phyloP scores from a whole-genome alignment of 2,329 filamentous ascomycete genomes.

The Ophiostoma ulmi region DNA sequence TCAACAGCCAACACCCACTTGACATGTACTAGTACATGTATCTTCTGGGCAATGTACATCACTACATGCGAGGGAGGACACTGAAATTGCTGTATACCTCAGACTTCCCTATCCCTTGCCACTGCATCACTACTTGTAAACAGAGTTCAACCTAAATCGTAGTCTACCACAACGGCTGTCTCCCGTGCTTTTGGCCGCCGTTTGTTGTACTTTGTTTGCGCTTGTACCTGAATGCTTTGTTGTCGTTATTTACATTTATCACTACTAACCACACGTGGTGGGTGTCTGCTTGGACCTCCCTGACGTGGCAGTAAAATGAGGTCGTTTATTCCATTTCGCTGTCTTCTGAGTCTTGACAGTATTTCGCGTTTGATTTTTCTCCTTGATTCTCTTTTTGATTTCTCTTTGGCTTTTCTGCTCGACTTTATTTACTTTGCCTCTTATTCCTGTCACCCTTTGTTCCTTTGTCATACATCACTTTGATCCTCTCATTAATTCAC shows the following conservation, averaged over 20 bases:
- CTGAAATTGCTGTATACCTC: conserved; percentile 6
- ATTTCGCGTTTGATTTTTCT: background rate
- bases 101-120: background rate
- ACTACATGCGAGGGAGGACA: background rate
- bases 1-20: background rate
- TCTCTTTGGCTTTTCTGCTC: background rate
- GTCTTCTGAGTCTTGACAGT: background rate
- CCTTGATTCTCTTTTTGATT: background rate
- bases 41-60: background rate
- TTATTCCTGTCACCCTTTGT: background rate
- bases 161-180: background rate
- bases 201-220: background rate
- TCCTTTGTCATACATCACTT: background rate
- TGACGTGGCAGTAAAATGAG: conserved; percentile 7
- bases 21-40: background rate
- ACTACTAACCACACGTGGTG: background rate
- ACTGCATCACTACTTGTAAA: background rate
- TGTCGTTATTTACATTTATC: background rate
- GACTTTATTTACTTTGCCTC: background rate
- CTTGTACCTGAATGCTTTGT: conserved; percentile 1
- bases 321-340: background rate
- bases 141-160: background rate
- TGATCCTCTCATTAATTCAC: no score
- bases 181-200: background rate
- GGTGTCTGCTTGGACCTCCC: background rate